These are phyloP conservation scores for Sclerotinia minor DNA, from an alignment of 2,329 filamentous ascomycete species.

Conservation along the genomic window DNA sequence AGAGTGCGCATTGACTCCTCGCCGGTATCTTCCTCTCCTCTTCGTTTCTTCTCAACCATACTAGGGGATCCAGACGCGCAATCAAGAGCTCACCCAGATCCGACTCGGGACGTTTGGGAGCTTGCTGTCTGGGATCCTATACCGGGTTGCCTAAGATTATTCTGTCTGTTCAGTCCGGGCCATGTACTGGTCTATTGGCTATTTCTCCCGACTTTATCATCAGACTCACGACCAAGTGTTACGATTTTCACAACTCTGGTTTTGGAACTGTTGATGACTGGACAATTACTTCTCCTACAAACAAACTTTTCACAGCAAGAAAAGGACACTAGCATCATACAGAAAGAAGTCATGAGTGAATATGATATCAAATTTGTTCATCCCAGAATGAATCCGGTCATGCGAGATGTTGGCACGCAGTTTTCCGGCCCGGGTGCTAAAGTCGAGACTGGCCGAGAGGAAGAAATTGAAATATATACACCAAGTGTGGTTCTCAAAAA, in stretches of 20 bases:
- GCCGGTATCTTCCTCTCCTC: constrained; percentile 73
- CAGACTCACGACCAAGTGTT: constrained; percentile 80
- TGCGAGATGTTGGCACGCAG: constrained; percentile 78
- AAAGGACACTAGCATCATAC: constrained; percentile 81
- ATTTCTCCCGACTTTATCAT: constrained; percentile 73
- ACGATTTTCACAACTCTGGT: constrained; percentile 82
- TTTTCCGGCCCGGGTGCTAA: constrained; percentile 48
- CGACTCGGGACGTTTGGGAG: constrained; percentile 89
- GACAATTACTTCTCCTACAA: constrained; percentile 73
- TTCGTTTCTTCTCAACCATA: constrained; percentile 70
- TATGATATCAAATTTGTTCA: constrained; percentile 97
- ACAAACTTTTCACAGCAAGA: constrained; percentile 77
- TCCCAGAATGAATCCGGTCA: constrained; percentile 78
- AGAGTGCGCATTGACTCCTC: constrained; percentile 87
- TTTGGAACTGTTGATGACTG: constrained; percentile 71
- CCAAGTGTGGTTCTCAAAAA: constrained; percentile 67
- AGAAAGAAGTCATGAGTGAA: constrained; percentile 89
- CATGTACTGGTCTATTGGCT: constrained; percentile 91
- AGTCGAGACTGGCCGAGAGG: constrained; percentile 40
- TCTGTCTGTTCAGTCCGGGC: constrained; percentile 89
- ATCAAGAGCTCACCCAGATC: constrained; percentile 79
- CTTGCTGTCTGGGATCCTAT: constrained; percentile 90
- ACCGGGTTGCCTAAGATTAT: constrained; percentile 76
- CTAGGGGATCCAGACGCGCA: constrained; percentile 72
- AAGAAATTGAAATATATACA: constrained; percentile 59